Base-by-base conservation (phyloP, 805 yeast genomes). In the Candida glaebosa region DNA sequence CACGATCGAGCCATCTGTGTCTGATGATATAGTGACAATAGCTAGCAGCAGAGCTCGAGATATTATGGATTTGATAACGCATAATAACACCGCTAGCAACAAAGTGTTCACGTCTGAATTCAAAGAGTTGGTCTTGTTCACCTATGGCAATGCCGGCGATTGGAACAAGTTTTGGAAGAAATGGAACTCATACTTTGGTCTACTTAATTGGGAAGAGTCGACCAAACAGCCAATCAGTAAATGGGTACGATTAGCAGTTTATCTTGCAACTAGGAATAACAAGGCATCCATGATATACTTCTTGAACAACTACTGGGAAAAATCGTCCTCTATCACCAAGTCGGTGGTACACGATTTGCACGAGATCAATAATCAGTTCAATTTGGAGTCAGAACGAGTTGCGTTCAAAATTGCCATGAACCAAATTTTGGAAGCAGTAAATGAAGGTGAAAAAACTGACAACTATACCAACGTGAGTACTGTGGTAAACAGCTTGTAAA, bases 81-180 rank as follows among this genome's bases (percentile, higher is more conserved):
- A 54, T 42, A 53, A 55, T 43, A 52, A 53, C 41, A 44, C 45
- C 26, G n/a, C 38, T n/a, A 9, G 35, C 10, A 35, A 42, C 5
- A 26, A 24, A 26, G 19, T 20, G 40, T 18, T 44, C 39, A 43
- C 50, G 6, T 10, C 46, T 4, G 53, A 62, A 9, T 54, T 65
- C 32, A 50, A 54, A 26, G 74, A 69, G 41, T 51, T 64, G n/a
- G 47, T 60, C 5, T 55, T 69, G 31, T 58, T 57, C 37, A 56
- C 65, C 1, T 65, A 62, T 41, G 75, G 74, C 3, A 67, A 66
- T 39, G 58, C 68, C 9, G 60, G 61, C 8, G 53, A 63, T 24
- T 69, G 73, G 73, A 42, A 41, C 3, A 40, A 50, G 34, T 69
- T 69, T 51, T 69, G 75, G 75, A 41, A 43, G 7, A 54, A 61